Evolutionary conservation across 1,139 yeast genomes (phyloP).

Genomic region (Saccharomyces hybrid): DNA sequence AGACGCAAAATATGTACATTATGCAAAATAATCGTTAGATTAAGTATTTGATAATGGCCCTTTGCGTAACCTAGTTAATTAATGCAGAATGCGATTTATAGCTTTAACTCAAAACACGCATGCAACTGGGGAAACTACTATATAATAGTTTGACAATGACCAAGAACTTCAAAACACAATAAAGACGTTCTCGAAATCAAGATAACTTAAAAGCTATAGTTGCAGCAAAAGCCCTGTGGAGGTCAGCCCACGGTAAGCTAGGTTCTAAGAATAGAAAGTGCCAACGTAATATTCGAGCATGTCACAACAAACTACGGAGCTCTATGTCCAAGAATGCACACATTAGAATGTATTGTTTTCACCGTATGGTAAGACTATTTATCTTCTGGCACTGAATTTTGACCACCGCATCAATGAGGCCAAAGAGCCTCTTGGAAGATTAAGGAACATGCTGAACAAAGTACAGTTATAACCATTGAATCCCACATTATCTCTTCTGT

Average conservation of each 20-base stretch:
- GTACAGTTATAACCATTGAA: slow-evolving; percentile 7
- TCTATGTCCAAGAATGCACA: not conserved
- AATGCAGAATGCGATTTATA: not conserved
- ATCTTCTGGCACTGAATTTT: slow-evolving; percentile 86
- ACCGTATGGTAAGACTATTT: slow-evolving; percentile 73
- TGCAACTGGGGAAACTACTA: not conserved
- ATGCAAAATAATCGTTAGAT: not conserved
- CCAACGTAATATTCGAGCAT: not conserved
- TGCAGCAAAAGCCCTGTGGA: not conserved
- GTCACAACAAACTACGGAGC: not conserved
- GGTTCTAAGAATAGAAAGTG: not conserved
- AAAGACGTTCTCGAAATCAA: not conserved
- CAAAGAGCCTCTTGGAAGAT: slow-evolving; percentile 23
- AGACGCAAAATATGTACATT: not conserved
- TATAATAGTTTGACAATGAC: not conserved
- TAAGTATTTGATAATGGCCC: not conserved
- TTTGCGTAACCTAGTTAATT: not conserved
- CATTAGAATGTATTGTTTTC: slow-evolving; percentile 56
- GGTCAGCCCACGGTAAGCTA: not conserved
- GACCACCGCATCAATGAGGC: slow-evolving; percentile 59
- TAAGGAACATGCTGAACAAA: not conserved
- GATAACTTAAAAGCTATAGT: not conserved
- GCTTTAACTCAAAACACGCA: not conserved
- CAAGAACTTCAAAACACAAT: not conserved
- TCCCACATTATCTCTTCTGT: slow-evolving; percentile 23